These are phyloP conservation scores for Cystobasidiaceae sp. DNA, from an alignment of 1,284 basidiomycete genomes.

Conservation along the genomic window DNA sequence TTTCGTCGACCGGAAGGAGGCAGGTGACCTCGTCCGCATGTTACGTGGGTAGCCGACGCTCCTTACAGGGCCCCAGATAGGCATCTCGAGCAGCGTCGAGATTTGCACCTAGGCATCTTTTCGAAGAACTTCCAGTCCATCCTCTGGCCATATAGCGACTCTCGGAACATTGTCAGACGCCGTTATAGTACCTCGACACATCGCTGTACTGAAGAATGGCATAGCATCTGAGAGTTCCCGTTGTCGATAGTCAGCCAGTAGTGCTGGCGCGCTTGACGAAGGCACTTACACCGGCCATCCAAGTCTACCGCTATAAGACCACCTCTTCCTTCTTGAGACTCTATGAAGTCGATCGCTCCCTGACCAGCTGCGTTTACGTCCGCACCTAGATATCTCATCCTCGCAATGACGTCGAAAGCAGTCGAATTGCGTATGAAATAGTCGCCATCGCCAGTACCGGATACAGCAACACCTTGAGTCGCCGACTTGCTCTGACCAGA, in stretches of 20 bases:
- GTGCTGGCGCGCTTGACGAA: too few species aligned
- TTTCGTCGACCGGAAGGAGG: too few species aligned
- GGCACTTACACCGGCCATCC: slow-evolving; percentile 56
- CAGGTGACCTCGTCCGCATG: too few species aligned
- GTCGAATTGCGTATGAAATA: slow-evolving; percentile 69
- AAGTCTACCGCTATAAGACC: slow-evolving; percentile 66
- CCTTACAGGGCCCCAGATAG: too few species aligned
- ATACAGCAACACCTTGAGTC: slow-evolving; percentile 62
- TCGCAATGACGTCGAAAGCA: slow-evolving; percentile 60
- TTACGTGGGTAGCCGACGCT: too few species aligned
- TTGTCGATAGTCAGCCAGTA: not conserved
- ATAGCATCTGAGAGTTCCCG: not conserved
- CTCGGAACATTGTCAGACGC: slow-evolving; percentile 58
- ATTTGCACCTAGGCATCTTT: too few species aligned
- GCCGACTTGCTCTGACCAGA: slow-evolving; percentile 43
- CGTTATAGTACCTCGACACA: slow-evolving; percentile 64
- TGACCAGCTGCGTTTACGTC: slow-evolving; percentile 56
- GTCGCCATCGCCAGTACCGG: slow-evolving; percentile 77
- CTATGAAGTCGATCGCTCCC: slow-evolving; percentile 57
- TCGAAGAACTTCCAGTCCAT: too few species aligned
- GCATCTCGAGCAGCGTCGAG: too few species aligned
- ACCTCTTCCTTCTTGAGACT: slow-evolving; percentile 57
- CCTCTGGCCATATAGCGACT: slow-evolving; percentile 71
- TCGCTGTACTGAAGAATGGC: slow-evolving; percentile 62
- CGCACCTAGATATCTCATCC: slow-evolving; percentile 60